phyloP scores from a whole-genome alignment of 108 stramenopile genomes.

The Nitzschia sp. region DNA sequence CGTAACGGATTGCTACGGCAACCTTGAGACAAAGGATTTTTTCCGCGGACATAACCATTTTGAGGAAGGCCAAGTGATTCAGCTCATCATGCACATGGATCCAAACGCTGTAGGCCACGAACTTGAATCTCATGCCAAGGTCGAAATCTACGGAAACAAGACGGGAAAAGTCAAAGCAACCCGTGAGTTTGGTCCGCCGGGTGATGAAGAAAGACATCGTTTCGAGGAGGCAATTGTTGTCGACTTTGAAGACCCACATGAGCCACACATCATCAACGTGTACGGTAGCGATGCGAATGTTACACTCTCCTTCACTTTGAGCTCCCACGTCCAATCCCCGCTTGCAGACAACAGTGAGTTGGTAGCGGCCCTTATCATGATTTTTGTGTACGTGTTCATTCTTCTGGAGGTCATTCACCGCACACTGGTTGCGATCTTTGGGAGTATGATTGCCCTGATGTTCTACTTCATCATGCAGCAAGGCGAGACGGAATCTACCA shows the following conservation, averaged over 20 bases:
- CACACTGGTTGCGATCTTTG: slow-evolving; percentile 66
- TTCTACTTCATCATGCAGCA: slow-evolving; percentile 58
- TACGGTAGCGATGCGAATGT: slow-evolving; percentile 30
- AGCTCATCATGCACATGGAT: slow-evolving; percentile 47
- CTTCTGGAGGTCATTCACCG: slow-evolving; percentile 67
- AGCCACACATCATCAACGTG: slow-evolving; percentile 56
- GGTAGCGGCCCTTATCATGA: slow-evolving; percentile 62
- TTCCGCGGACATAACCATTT: slow-evolving; percentile 45
- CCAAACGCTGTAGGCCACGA: slow-evolving; percentile 34
- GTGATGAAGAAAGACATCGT: slow-evolving; percentile 30
- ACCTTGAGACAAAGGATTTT: slow-evolving; percentile 44
- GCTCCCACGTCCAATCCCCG: slow-evolving; percentile 32
- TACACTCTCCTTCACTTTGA: slow-evolving; percentile 43
- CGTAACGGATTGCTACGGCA: slow-evolving; percentile 44
- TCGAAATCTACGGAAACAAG: slow-evolving; percentile 25
- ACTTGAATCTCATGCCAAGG: slow-evolving; percentile 21
- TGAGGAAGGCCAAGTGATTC: slow-evolving; percentile 40
- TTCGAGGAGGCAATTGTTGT: slow-evolving; percentile 37
- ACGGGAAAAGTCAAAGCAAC: slow-evolving; percentile 12
- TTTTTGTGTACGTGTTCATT: slow-evolving; percentile 64
- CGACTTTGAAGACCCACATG: slow-evolving; percentile 44
- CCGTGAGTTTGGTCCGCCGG: slow-evolving; percentile 40
- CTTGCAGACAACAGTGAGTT: slow-evolving; percentile 45
- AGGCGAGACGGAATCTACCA: slow-evolving; percentile 49
- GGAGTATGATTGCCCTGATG: slow-evolving; percentile 57